These are phyloP conservation scores for Delonix regia DNA, from an alignment of 306 rosid genomes.

Conservation along the genomic window DNA sequence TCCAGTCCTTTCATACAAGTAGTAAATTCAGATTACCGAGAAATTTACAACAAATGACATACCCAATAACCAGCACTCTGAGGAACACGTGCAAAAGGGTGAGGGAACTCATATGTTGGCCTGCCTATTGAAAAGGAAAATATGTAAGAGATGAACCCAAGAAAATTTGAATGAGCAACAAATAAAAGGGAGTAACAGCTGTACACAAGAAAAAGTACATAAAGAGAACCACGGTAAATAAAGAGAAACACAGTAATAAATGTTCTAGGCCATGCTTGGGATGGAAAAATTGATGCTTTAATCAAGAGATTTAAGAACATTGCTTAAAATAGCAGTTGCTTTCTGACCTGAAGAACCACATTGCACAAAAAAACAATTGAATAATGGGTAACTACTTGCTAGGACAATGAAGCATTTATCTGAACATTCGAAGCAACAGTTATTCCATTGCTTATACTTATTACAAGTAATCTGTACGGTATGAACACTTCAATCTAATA, in stretches of 20 bases:
- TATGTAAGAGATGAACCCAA: slow-evolving; percentile 35
- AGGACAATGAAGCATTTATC: slow-evolving; percentile 12
- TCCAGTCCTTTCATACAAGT: slow-evolving; percentile 25
- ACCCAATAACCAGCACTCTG: slow-evolving; percentile 97
- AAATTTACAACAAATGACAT: slow-evolving; percentile 37
- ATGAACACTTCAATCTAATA: slow-evolving; percentile 30
- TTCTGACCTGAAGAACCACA: not conserved
- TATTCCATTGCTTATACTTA: slow-evolving; percentile 18
- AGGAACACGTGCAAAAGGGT: slow-evolving; percentile 94
- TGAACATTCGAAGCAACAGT: slow-evolving; percentile 26
- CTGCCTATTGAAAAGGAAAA: slow-evolving; percentile 59
- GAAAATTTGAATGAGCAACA: not conserved
- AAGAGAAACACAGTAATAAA: not conserved
- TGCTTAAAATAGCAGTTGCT: not conserved
- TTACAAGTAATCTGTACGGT: not conserved
- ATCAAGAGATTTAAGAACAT: not conserved
- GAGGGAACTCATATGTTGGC: slow-evolving; percentile 91
- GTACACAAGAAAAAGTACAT: not conserved
- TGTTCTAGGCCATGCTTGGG: not conserved
- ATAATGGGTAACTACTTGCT: not conserved
- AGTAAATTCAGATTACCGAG: slow-evolving; percentile 37
- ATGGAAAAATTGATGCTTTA: not conserved
- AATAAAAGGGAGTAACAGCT: not conserved
- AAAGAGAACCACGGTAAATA: not conserved
- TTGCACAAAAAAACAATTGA: not conserved